phyloP scores from a whole-genome alignment of 495 filamentous ascomycete genomes.

The Daldinia vernicosa region DNA sequence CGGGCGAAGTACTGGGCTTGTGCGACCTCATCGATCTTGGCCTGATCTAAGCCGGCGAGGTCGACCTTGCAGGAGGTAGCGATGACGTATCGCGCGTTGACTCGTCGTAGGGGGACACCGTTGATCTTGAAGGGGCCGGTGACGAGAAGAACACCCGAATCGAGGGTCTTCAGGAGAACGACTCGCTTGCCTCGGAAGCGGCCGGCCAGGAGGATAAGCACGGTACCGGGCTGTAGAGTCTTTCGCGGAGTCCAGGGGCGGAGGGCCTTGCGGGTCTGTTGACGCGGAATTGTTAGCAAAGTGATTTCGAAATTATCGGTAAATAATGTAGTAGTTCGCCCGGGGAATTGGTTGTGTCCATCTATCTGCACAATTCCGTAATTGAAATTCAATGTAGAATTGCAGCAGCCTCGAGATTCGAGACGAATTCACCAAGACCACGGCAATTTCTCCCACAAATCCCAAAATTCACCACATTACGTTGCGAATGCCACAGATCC shows the following conservation, averaged over 20 bases:
- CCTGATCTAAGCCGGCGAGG: conserved; percentile 80
- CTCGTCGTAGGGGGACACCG: conserved; percentile 96
- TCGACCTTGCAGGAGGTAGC: conserved; percentile 93
- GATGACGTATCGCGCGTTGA: conserved; percentile 99
- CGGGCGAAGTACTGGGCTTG: conserved; percentile 90
- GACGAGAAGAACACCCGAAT: conserved; percentile 96
- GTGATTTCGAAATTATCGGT: not conserved
- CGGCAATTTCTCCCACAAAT: not conserved
- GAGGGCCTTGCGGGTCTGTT: conserved; percentile 91
- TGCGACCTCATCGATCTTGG: conserved; percentile 84
- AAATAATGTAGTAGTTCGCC: conserved; percentile 9
- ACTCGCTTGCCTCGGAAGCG: conserved; percentile 99
- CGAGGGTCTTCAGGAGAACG: conserved; percentile 94
- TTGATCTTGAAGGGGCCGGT: conserved; percentile 99
- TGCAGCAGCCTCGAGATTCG: conserved; percentile 3
- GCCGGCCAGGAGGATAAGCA: conserved; percentile 98
- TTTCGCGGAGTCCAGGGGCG: conserved; percentile 84
- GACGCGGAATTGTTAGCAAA: conserved; percentile 44
- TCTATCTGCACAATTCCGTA: not conserved
- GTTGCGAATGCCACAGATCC: not conserved
- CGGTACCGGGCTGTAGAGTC: conserved; percentile 88
- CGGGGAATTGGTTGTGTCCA: conserved; percentile 2
- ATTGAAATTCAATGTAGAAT: conserved; percentile 8
- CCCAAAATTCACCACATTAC: not conserved
- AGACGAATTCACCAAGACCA: conserved; percentile 5